Evolutionary conservation across 2,329 filamentous ascomycete species (phyloP), one percentile per base, ranked within the genome.

Genomic region (Diaporthe vaccinii): DNA sequence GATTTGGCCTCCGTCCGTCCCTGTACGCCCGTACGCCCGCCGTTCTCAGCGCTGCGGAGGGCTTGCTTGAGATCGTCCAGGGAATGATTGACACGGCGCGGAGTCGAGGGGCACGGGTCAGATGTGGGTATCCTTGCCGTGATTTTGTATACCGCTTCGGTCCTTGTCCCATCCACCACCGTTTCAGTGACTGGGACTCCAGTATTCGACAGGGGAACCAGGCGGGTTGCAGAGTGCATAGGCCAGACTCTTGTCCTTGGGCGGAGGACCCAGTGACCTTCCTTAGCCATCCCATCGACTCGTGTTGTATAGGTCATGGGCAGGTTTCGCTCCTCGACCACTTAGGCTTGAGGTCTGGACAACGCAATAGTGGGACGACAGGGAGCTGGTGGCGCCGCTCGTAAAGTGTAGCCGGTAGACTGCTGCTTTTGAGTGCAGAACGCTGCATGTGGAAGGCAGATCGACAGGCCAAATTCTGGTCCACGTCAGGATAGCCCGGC

Each of bases 21-120:
- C 46, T 31, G 46, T 39, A 31, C 49, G 65, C 25, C 46, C n/a
- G 34, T 3, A 5, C 46, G 65, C 65, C 31, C 65, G 46, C 49
- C 34, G 12, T 69, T 69, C 65, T 69, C 65, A 69, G 65, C 65
- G 46, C 65, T 53, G 65, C 49, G n/a, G n/a, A 69, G 34, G 65
- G n/a, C 65, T 39, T 25, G 34, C 34, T 25, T 39, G 65, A 28
- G 46, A 55, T 69, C 31, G 46, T 25, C 62, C 36, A 36, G 62
- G 15, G n/a, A 41, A 53, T 39, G 31, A 69, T 69, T 69, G 65
- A 55, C 65, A 39, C n/a, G 46, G 65, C 65, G 46, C 28, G 22
- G n/a, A 39, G 46, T 41, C 65, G 34, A 34, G 65, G 15, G 31
- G 39, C 22, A 69, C 46, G 65, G 65, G 31, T 34, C 65, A 69